Conservation (phyloP, 2,329 filamentous ascomycete genomes). For the Colletotrichum spaethianum region DNA sequence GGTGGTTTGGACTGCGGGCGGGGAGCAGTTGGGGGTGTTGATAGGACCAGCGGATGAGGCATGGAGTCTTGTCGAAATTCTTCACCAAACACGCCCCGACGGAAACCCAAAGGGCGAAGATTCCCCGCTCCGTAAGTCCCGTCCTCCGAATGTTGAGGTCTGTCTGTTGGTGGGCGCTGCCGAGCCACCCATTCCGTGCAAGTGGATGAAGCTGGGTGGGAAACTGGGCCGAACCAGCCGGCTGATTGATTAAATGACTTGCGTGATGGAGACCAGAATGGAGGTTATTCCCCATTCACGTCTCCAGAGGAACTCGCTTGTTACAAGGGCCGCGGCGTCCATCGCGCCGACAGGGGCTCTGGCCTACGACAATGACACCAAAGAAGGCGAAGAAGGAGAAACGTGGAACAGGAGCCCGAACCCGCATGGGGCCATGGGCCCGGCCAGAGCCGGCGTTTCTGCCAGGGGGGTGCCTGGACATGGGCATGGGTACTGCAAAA, state of each 20-base stretch:
- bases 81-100: constrained; percentile 1
- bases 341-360: constrained; percentile 1
- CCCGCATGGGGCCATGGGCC: constrained; percentile 13
- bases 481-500: not conserved
- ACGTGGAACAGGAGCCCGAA: constrained; percentile 26
- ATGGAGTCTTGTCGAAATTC: constrained; percentile 15
- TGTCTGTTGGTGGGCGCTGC: constrained; percentile 7
- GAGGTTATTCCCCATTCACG: not conserved
- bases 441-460: constrained; percentile 31
- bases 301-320: constrained; percentile 12
- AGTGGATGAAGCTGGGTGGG: constrained; percentile 22
- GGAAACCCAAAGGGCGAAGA: constrained; percentile 6
- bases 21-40: not conserved
- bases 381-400: constrained; percentile 16
- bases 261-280: constrained; percentile 27
- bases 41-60: constrained; percentile 9
- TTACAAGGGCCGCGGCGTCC: constrained; percentile 15
- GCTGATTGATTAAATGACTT: constrained; percentile 20
- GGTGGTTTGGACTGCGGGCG: not conserved
- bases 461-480: constrained; percentile 20
- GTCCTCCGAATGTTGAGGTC: constrained; percentile 9
- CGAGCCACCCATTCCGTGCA: constrained; percentile 11
- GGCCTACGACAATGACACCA: constrained; percentile 5
- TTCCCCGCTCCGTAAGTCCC: constrained; percentile 16
- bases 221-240: constrained; percentile 31